Evolutionary conservation across 108 stramenopile genomes (phyloP), one percentile per base, ranked within the genome.

Genomic region (Pseudonitzschia multistriata): DNA sequence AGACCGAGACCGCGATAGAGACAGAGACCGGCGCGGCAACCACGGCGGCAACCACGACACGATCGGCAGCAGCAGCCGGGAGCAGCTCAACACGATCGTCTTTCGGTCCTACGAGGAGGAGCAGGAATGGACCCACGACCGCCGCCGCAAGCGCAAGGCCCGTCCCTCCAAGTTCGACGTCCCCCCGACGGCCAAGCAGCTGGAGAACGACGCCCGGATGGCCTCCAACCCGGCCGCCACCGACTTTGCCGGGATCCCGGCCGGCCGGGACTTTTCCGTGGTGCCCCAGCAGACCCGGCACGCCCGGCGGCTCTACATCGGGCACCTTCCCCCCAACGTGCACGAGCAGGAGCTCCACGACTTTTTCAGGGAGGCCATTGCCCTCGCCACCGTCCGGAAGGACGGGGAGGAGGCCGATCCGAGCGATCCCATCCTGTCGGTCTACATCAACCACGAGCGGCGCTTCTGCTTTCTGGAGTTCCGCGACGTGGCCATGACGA

Each of bases 391-490:
- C 33, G 66, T 82, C 17, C 25, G 77, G 0, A 24, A 49, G 22
- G 73, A 80, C 57, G 22, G 4, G 2, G 6, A 81, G 3, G 40
- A 35, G 6, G 40, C 24, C 28, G 49, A 77, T 5, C 50, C 75
- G 15, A 91, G 89, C 28, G 94, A 90, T 49, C 93, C 96, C 2
- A 95, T 98, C 37, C 70, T 97, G 39, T 93, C 83, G 5, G 97
- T 97, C 28, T 98, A 97, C 79, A 90, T 97, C 66, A 96, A 97
- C 62, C 74, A 81, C 47, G 97, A 98, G 53, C 90, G 95, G 22
- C 81, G 87, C 5, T 99, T 97, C 63, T 96, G 93, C 15, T 98
- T 99, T 73, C 73, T 99, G 52, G 98, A 98, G 80, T 95, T 99
- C 83, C 83, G 82, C 45, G 88, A 90, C 6, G 90, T 98, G 54